Evolutionary conservation across 1,284 basidiomycete genomes (phyloP), one percentile per base, ranked within the genome.

Genomic region (Pholiota adiposa): DNA sequence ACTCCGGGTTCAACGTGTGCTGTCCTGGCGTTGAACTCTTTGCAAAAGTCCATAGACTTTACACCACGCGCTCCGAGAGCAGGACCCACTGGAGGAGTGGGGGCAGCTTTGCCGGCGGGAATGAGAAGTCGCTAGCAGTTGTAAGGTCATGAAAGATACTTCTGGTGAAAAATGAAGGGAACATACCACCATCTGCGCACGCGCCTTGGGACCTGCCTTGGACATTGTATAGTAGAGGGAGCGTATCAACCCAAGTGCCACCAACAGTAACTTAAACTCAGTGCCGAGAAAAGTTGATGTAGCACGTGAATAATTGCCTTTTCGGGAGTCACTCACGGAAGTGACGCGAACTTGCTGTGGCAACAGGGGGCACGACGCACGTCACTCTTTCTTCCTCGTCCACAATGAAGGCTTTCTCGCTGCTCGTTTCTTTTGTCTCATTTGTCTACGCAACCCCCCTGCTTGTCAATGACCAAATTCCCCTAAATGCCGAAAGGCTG

Each of bases 31-130:
- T 94, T 96, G 80, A 94, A 97, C 74, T 97, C 95, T 75, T 98
- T 99, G 82, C 96, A 97, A 74, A 99, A 99, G 79, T 99, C 97
- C 90, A 99, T 99, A 18, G 96, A 97, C 79, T 98, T 98, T 66
- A 99, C 96, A 70, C 97, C 97, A 72, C 95, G 90, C 65, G 97
- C 96, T 81, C 97, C 97, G 54, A 98, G 87, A 19, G 96, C 96
- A 56, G 97, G 97, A 68, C 97, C 97, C 54, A 99, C 93, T 18
- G 97, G 97, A 50, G 97, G 97, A 57, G 95, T 94, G 19, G 97
- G 96, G 23, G 95, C 90, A 34, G 97, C 97, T 75, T 98, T 98
- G 43, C 96, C 96, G 34, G 97, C 97, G 52, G 90, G 88, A 55
- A 98, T 89, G 52, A 98, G 82, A 54, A 98, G 82, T 70, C 96